phyloP scores from a whole-genome alignment of 352 stramenopile genomes.

The Pythium myriotylum region DNA sequence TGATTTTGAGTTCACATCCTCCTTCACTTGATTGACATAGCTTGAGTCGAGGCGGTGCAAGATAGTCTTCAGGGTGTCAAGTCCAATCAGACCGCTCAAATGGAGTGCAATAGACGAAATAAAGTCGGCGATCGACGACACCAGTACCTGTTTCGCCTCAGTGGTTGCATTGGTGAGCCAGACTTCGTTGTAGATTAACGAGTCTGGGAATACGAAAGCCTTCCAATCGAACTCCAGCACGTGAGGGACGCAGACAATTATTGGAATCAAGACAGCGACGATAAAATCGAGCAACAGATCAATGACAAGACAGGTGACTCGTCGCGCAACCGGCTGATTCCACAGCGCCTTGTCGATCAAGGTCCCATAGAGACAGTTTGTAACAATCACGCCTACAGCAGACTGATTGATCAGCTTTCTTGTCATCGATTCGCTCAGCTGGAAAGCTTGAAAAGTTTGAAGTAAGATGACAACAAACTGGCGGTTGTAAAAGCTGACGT shows the following conservation, averaged over 20 bases:
- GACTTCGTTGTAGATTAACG: conserved; percentile 12
- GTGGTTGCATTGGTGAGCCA: conserved; percentile 8
- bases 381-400: conserved; percentile 7
- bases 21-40: background rate
- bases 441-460: conserved; percentile 26
- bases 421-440: conserved; percentile 15
- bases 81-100: conserved; percentile 1
- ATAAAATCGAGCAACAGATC: conserved; percentile 15
- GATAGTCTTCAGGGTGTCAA: conserved; percentile 18
- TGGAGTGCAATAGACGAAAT: conserved; percentile 17
- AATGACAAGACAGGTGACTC: background rate
- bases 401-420: conserved; percentile 14
- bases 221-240: conserved; percentile 1
- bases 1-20: background rate
- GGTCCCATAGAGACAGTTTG: conserved; percentile 19
- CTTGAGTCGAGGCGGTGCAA: background rate
- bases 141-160: conserved; percentile 3
- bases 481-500: conserved; percentile 10
- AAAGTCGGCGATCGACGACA: conserved; percentile 12
- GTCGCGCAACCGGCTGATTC: background rate
- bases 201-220: background rate
- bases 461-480: conserved; percentile 14
- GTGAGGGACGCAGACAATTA: background rate
- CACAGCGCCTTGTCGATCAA: background rate
- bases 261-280: conserved; percentile 12